Percentiles rank a stretch among this genome's conserved stretches.
Evolutionary conservation across 306 rosid species (phyloP).

Genomic region (Pterocarpus macrocarpus): DNA sequence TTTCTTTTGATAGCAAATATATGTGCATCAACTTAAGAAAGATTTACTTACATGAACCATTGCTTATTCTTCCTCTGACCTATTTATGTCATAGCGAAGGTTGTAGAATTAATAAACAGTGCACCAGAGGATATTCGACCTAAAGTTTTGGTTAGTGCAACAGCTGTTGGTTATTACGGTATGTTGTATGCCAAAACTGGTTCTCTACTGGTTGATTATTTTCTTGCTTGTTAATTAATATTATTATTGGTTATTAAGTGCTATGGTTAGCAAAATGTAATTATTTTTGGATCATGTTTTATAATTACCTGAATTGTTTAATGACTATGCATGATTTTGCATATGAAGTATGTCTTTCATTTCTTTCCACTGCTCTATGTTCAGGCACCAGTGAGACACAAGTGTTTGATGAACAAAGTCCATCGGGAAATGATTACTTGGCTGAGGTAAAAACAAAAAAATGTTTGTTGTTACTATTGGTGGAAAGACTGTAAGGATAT

Average conservation of each 20-base stretch:
- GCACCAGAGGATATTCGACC: constrained; percentile 81
- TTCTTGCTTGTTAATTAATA: constrained; percentile 15
- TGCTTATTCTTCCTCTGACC: constrained; percentile 55
- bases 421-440: constrained; percentile 92
- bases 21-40: constrained; percentile 12
- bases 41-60: constrained; percentile 7
- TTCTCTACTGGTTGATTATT: constrained; percentile 14
- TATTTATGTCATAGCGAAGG: constrained; percentile 65
- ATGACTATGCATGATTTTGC: constrained; percentile 21
- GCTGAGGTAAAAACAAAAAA: constrained; percentile 75
- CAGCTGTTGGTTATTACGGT: constrained; percentile 99
- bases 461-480: constrained; percentile 1
- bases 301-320: constrained; percentile 3
- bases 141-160: constrained; percentile 87
- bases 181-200: constrained; percentile 47
- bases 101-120: constrained; percentile 79
- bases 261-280: constrained; percentile 1
- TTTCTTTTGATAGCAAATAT: not conserved
- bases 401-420: constrained; percentile 84
- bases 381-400: constrained; percentile 85
- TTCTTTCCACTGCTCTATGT: constrained; percentile 34
- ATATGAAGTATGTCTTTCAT: not conserved
- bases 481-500: not conserved
- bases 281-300: constrained; percentile 11
- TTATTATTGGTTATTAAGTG: constrained; percentile 17